Evolutionary conservation across 73 alveolate genomes (phyloP).

Genomic region (Paramecium biaurelia): DNA sequence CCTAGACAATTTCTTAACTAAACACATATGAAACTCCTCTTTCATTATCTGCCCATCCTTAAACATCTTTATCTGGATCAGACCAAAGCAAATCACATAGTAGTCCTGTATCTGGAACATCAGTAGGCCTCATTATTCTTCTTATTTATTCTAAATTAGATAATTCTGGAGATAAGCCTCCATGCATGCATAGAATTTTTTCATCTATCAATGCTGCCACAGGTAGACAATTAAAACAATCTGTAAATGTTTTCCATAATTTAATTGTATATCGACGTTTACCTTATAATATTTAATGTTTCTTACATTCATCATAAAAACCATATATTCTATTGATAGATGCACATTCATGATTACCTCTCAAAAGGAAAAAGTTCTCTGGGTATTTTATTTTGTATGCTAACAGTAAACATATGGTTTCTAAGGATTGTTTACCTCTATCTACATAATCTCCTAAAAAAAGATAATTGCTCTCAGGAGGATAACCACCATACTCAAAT

Average conservation of each 20-base stretch:
- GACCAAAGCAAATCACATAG: constrained; percentile 98
- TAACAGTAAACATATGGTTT: constrained; percentile 91
- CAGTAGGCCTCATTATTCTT: constrained; percentile 98
- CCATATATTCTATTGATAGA: constrained; percentile 98
- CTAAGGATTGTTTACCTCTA: constrained; percentile 91
- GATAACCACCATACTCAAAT: constrained; percentile 97
- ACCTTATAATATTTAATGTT: background rate
- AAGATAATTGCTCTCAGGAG: constrained; percentile 95
- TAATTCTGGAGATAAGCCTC: constrained; percentile 98
- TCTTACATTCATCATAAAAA: constrained; percentile 97
- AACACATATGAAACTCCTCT: constrained; percentile 95
- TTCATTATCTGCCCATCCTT: constrained; percentile 96
- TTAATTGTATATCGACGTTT: constrained; percentile 93
- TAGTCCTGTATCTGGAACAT: constrained; percentile 99
- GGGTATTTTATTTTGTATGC: constrained; percentile 97
- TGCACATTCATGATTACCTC: constrained; percentile 99
- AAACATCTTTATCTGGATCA: constrained; percentile 96
- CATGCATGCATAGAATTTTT: constrained; percentile 98
- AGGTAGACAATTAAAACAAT: constrained; percentile 99
- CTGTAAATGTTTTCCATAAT: constrained; percentile 99
- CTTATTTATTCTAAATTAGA: constrained; percentile 88
- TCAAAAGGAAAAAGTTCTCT: constrained; percentile 96
- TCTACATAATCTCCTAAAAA: constrained; percentile 98
- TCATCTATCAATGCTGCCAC: constrained; percentile 98
- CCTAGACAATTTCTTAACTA: constrained; percentile 87